phyloP scores from a whole-genome alignment of 2,329 filamentous ascomycete genomes.

The Phyllosticta capitalensis region DNA sequence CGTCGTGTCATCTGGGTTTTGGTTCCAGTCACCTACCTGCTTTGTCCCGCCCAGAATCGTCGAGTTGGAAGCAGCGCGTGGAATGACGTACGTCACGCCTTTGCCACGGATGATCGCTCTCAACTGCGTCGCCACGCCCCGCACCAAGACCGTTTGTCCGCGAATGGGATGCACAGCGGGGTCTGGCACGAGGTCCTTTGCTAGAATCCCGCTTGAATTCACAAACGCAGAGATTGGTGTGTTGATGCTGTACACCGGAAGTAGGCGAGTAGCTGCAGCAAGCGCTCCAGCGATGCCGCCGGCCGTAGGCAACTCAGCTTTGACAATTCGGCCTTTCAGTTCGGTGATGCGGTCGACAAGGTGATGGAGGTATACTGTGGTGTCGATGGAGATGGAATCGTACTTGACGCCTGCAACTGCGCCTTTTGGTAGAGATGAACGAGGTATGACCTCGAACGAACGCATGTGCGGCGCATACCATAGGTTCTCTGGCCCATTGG shows the following conservation, averaged over 20 bases:
- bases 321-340: slow-evolving; percentile 21
- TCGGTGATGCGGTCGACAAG: slow-evolving; percentile 22
- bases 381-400: slow-evolving; percentile 29
- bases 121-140: slow-evolving; percentile 28
- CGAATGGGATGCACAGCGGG: slow-evolving; percentile 31
- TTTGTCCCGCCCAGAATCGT: slow-evolving; percentile 39
- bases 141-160: slow-evolving; percentile 39
- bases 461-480: slow-evolving; percentile 33
- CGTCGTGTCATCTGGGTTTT: slow-evolving; percentile 21
- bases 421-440: slow-evolving; percentile 13
- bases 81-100: slow-evolving; percentile 31
- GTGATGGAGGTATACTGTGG: slow-evolving; percentile 28
- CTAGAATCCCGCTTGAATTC: slow-evolving; percentile 36
- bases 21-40: slow-evolving; percentile 28
- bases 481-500: slow-evolving; percentile 15
- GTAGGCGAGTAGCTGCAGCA: not conserved
- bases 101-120: slow-evolving; percentile 16
- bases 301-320: slow-evolving; percentile 18
- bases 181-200: slow-evolving; percentile 28
- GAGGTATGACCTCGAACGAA: slow-evolving; percentile 20
- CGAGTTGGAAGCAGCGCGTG: slow-evolving; percentile 30
- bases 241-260: not conserved
- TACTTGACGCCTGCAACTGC: slow-evolving; percentile 21
- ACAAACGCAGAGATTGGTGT: slow-evolving; percentile 22
- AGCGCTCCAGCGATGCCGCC: slow-evolving; percentile 23